Percentiles rank a stretch among this genome's conserved stretches.
Conservation (phyloP, 352 stramenopile genomes). For the Globisporangium echinulatum region DNA sequence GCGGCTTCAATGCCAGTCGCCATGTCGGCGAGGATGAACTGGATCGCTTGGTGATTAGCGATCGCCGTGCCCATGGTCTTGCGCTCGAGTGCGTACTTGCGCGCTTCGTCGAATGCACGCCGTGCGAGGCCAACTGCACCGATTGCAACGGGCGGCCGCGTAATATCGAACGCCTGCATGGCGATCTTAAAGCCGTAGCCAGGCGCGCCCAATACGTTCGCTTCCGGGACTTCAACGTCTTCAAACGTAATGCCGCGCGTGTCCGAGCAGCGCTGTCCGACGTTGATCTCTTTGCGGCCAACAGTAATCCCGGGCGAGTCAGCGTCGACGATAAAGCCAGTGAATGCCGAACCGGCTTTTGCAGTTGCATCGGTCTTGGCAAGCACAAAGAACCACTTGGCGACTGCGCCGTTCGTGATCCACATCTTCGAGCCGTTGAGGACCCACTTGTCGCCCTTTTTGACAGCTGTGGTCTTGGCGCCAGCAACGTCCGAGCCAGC, state of each 20-base stretch:
- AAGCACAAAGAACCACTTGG: constrained; percentile 89
- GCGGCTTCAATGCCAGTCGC: constrained; percentile 85
- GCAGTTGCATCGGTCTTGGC: constrained; percentile 83
- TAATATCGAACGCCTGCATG: constrained; percentile 91
- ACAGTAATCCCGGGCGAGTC: constrained; percentile 83
- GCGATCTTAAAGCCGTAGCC: constrained; percentile 91
- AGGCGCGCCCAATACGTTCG: constrained; percentile 82
- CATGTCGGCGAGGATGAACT: constrained; percentile 90
- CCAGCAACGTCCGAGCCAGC: constrained; percentile 86
- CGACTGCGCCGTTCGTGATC: constrained; percentile 91
- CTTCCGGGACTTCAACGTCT: constrained; percentile 81
- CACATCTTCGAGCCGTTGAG: constrained; percentile 93
- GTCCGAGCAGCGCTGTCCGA: constrained; percentile 88
- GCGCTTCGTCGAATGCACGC: constrained; percentile 85
- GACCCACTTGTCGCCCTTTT: constrained; percentile 92
- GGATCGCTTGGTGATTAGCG: constrained; percentile 83
- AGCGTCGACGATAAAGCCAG: constrained; percentile 86
- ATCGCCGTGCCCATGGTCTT: constrained; percentile 87
- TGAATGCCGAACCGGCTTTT: constrained; percentile 79
- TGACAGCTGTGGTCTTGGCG: constrained; percentile 87
- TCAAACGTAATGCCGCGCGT: constrained; percentile 89
- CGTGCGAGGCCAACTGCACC: constrained; percentile 80
- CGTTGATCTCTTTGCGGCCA: constrained; percentile 88
- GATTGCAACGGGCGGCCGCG: constrained; percentile 81
- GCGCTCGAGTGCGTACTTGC: constrained; percentile 80